Percentiles rank a stretch among this genome's conserved stretches.
Evolutionary conservation across 768 basidiomycete genomes (phyloP).

Genomic region (Mycena vitilis): DNA sequence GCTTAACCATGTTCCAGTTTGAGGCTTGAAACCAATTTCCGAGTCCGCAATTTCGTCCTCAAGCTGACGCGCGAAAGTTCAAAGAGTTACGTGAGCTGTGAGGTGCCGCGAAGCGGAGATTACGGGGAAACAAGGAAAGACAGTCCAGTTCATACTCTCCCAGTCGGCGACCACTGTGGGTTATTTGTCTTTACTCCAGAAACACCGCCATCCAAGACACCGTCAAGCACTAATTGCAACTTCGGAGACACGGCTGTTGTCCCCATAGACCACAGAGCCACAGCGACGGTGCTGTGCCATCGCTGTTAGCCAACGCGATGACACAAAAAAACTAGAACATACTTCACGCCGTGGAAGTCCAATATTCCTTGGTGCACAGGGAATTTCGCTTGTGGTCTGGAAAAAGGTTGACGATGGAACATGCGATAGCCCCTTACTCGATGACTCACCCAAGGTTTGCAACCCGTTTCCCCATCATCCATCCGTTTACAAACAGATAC

Average conservation of each 20-base stretch:
- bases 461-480: constrained; percentile 90
- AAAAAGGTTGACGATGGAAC: neutral
- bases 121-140: too few relatives aligned
- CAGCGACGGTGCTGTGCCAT: constrained; percentile 60
- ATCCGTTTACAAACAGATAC: constrained; percentile 84
- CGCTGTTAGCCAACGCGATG: neutral
- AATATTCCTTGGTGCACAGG: constrained; percentile 87
- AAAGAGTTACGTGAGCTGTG: too few relatives aligned
- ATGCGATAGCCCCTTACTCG: neutral
- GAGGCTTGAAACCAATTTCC: too few relatives aligned
- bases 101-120: too few relatives aligned
- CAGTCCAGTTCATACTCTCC: constrained; percentile 35
- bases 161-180: constrained; percentile 63
- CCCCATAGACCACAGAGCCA: constrained; percentile 79
- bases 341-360: constrained; percentile 80
- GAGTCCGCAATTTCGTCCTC: too few relatives aligned
- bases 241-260: constrained; percentile 59
- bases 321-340: constrained; percentile 36
- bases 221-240: constrained; percentile 66
- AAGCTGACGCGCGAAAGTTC: too few relatives aligned
- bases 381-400: constrained; percentile 82
- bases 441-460: constrained; percentile 71
- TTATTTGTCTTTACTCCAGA: constrained; percentile 67
- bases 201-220: constrained; percentile 74
- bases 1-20: too few relatives aligned